A percentile compares a stretch with the other conserved stretches of the same genome.
Evolutionary conservation across 2,329 filamentous ascomycete species (phyloP).

Genomic region (Penicillium nordicum): DNA sequence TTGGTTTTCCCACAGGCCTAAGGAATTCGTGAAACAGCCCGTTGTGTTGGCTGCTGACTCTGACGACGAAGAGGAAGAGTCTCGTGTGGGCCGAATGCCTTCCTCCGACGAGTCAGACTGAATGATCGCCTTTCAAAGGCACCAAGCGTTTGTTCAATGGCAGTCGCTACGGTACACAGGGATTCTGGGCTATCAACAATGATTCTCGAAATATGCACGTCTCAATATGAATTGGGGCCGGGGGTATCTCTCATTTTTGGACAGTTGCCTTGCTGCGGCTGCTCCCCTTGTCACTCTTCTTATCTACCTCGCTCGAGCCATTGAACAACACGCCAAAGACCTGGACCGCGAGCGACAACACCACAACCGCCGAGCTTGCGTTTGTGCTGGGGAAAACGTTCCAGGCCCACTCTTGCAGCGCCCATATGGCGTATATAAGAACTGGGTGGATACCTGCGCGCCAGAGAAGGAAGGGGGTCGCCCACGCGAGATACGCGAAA

Average conservation of each 20-base stretch:
- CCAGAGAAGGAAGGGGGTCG: conserved; percentile 84
- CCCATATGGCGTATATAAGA: conserved; percentile 67
- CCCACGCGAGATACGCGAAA: conserved; percentile 87
- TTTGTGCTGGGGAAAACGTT: conserved; percentile 84
- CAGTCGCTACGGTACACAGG: background rate
- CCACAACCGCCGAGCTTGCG: conserved; percentile 63
- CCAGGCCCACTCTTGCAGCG: conserved; percentile 85
- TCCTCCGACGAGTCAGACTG: conserved; percentile 71
- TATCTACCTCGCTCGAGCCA: conserved; percentile 25
- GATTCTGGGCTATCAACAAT: background rate
- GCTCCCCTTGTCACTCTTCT: conserved; percentile 16
- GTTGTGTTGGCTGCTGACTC: conserved; percentile 63
- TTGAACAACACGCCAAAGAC: conserved; percentile 60
- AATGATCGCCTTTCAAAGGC: conserved; percentile 25
- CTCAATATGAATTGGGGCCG: background rate
- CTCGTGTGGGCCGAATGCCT: conserved; percentile 79
- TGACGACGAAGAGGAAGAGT: conserved; percentile 73
- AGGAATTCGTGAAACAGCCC: conserved; percentile 67
- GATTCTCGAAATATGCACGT: background rate
- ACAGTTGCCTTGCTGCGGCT: conserved; percentile 19
- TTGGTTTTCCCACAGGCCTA: conserved; percentile 58
- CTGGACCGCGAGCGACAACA: conserved; percentile 66
- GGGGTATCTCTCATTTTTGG: conserved; percentile 19
- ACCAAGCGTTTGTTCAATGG: conserved; percentile 1
- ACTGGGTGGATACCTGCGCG: conserved; percentile 66